phyloP scores from a whole-genome alignment of 2,329 filamentous ascomycete species.

The Sarocladiaceae sp. region DNA sequence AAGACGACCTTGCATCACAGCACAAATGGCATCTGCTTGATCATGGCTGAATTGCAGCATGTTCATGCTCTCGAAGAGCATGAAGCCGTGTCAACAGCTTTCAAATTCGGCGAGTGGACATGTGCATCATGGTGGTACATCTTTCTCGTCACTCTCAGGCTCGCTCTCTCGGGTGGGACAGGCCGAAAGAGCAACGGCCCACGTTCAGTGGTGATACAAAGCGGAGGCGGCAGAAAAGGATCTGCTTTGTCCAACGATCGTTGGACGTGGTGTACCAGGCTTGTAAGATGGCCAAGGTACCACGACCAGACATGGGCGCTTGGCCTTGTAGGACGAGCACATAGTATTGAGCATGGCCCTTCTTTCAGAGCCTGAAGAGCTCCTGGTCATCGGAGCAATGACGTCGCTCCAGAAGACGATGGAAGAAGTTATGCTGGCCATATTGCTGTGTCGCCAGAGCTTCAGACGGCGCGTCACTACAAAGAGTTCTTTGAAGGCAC shows the following conservation, averaged over 20 bases:
- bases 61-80: not conserved
- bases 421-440: too few species aligned
- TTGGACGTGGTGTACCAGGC: not conserved
- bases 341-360: too few species aligned
- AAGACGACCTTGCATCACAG: too few species aligned
- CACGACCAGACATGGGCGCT: not conserved
- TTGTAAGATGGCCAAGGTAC: not conserved
- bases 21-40: not conserved
- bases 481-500: too few species aligned
- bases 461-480: too few species aligned
- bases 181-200: not conserved
- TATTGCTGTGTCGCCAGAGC: too few species aligned
- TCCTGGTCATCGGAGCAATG: too few species aligned
- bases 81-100: too few species aligned
- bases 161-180: constrained; percentile 3
- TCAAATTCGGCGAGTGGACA: too few species aligned
- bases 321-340: not conserved
- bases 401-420: too few species aligned
- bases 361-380: too few species aligned
- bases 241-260: not conserved
- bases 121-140: too few species aligned
- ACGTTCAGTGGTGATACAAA: not conserved
- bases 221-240: not conserved
- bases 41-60: not conserved
- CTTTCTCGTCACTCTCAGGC: not conserved